phyloP scores from a whole-genome alignment of 441 rosid genomes.

The Adansonia madagascariensis region DNA sequence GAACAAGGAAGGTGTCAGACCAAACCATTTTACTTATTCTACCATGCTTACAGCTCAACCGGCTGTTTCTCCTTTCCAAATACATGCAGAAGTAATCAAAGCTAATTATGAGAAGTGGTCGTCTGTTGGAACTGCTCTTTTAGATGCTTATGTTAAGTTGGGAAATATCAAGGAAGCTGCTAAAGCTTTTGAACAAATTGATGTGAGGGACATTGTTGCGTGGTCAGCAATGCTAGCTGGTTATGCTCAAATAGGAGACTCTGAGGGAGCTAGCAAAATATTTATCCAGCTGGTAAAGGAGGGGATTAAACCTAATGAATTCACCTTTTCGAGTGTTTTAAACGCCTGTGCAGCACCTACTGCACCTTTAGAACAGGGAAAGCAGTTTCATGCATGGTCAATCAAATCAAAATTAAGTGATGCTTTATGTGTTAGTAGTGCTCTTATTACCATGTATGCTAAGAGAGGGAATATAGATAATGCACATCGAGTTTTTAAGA shows the following conservation, averaged over 20 bases:
- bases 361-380: conserved; percentile 61
- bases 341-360: conserved; percentile 58
- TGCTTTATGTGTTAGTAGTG: conserved; percentile 59
- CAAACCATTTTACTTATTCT: conserved; percentile 63
- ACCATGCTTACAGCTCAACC: conserved; percentile 61
- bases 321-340: conserved; percentile 62
- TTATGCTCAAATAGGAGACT: conserved; percentile 59
- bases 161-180: conserved; percentile 50
- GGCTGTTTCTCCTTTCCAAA: conserved; percentile 50
- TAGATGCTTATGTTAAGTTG: conserved; percentile 64
- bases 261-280: conserved; percentile 49
- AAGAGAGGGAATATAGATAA: conserved; percentile 63
- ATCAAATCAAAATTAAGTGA: conserved; percentile 47
- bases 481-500: conserved; percentile 51
- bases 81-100: conserved; percentile 60
- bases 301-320: conserved; percentile 58
- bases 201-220: conserved; percentile 60
- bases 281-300: conserved; percentile 44
- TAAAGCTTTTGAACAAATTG: conserved; percentile 43
- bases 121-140: conserved; percentile 60
- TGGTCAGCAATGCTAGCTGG: conserved; percentile 74
- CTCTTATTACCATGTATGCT: conserved; percentile 67
- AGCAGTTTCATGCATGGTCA: conserved; percentile 58
- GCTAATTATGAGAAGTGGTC: conserved; percentile 51
- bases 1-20: conserved; percentile 53